These are phyloP conservation scores for Penicillium olsonii DNA, from an alignment of 2,329 filamentous ascomycete species.

Conservation along the genomic window DNA sequence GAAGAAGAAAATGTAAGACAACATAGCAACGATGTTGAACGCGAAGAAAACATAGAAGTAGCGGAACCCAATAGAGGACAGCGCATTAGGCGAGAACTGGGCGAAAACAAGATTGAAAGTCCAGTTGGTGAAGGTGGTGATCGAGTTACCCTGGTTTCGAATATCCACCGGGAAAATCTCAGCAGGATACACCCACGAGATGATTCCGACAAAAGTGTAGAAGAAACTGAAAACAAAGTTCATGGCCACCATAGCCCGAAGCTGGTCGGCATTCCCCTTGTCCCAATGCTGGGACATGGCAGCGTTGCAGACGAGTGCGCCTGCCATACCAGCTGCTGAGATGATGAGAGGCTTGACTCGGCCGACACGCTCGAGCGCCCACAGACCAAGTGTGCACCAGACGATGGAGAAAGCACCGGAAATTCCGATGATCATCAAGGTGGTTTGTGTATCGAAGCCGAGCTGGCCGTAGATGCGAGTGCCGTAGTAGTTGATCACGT, in stretches of 20 bases:
- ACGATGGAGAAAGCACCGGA: conserved; percentile 51
- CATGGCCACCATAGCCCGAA: conserved; percentile 49
- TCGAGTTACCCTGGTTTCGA: conserved; percentile 41
- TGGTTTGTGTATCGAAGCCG: conserved; percentile 46
- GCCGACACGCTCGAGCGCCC: conserved; percentile 48
- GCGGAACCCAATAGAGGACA: conserved; percentile 45
- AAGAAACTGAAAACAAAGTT: conserved; percentile 49
- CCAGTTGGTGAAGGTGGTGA: conserved; percentile 49
- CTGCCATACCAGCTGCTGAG: conserved; percentile 43
- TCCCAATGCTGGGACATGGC: conserved; percentile 40
- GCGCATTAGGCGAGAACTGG: conserved; percentile 49
- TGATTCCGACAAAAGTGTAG: conserved; percentile 45
- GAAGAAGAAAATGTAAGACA: conserved; percentile 36
- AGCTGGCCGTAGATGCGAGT: conserved; percentile 47
- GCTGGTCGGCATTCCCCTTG: conserved; percentile 34
- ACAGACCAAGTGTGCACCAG: conserved; percentile 49
- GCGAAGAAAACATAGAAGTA: conserved; percentile 53
- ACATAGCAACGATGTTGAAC: conserved; percentile 47
- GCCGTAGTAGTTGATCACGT: conserved; percentile 49
- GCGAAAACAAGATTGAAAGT: conserved; percentile 50
- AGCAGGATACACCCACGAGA: conserved; percentile 48
- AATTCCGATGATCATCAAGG: conserved; percentile 54
- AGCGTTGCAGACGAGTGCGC: conserved; percentile 40
- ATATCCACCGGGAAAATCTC: conserved; percentile 49
- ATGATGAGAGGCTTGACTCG: conserved; percentile 50